Evolutionary conservation across 2,329 filamentous ascomycete genomes (phyloP).

Genomic region (Ceratocystis alfenasii): DNA sequence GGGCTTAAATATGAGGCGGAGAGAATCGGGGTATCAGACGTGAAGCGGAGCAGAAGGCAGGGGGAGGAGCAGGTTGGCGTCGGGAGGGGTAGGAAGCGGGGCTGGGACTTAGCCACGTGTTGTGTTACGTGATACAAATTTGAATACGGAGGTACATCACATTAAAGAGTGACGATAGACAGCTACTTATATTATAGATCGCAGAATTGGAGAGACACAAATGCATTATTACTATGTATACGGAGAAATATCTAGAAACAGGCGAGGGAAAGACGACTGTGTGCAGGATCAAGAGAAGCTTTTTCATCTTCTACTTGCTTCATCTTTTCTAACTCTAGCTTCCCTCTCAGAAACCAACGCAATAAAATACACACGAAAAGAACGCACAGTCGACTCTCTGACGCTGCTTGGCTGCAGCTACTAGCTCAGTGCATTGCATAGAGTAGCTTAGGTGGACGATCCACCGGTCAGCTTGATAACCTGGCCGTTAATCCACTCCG

Average conservation of each 20-base stretch:
- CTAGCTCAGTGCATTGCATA: neutral
- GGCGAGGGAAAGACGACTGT: neutral
- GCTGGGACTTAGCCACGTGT: neutral
- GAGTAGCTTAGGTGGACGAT: slow-evolving; percentile 25
- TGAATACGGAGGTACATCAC: neutral
- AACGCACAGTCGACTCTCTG: neutral
- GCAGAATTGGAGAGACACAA: neutral
- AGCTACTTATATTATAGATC: no score
- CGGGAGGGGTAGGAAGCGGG: neutral
- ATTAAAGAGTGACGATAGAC: neutral
- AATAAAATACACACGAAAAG: neutral
- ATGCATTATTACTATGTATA: slow-evolving; percentile 1
- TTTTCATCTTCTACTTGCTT: neutral
- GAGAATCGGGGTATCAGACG: slow-evolving; percentile 23
- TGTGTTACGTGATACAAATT: neutral
- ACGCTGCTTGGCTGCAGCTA: neutral
- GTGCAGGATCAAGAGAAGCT: neutral
- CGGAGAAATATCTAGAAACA: slow-evolving; percentile 13
- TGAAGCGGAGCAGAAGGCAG: neutral
- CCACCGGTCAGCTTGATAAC: slow-evolving; percentile 33
- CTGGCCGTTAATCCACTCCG: slow-evolving; percentile 51
- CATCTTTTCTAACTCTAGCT: neutral
- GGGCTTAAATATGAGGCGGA: slow-evolving; percentile 32
- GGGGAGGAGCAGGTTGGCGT: neutral
- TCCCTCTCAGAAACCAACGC: neutral